Conservation (phyloP, 352 stramenopile genomes). For the Pythium apleroticum region DNA sequence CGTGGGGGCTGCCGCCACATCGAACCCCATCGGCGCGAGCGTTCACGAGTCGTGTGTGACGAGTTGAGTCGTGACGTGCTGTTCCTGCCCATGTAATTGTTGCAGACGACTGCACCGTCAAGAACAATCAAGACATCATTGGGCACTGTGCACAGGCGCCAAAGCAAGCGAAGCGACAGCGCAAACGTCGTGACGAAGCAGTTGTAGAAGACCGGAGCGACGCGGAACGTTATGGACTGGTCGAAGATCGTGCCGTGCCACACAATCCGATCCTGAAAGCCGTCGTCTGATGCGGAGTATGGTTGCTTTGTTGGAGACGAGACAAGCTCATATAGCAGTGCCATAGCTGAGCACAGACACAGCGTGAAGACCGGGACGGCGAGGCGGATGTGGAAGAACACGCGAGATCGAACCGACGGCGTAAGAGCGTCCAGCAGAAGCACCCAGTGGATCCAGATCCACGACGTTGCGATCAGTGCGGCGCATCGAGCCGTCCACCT, state of each 20-base stretch:
- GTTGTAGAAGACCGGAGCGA: constrained; percentile 22
- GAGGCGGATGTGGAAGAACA: constrained; percentile 7
- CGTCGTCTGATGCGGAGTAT: background rate
- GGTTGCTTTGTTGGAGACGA: background rate
- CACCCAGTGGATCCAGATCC: constrained; percentile 18
- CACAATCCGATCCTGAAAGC: constrained; percentile 7
- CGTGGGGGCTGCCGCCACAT: background rate
- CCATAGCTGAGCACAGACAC: background rate
- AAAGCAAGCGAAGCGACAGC: constrained; percentile 13
- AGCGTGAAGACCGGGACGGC: constrained; percentile 7
- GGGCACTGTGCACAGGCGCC: constrained; percentile 7
- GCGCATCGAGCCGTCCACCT: background rate
- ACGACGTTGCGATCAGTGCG: constrained; percentile 1
- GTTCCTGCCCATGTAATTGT: constrained; percentile 12
- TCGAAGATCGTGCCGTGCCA: constrained; percentile 5
- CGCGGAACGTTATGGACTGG: background rate
- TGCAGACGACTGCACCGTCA: constrained; percentile 16
- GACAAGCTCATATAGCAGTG: constrained; percentile 1
- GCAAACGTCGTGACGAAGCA: constrained; percentile 12
- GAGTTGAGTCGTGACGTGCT: background rate
- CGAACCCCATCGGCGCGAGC: constrained; percentile 2
- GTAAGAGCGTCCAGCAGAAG: constrained; percentile 12
- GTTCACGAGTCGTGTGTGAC: background rate
- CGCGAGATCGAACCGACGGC: background rate
- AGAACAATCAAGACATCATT: constrained; percentile 17